A percentile compares a stretch with the other conserved stretches of the same genome.
Conservation (phyloP, 2,329 filamentous ascomycete genomes). For the Calonectria pauciramosa region DNA sequence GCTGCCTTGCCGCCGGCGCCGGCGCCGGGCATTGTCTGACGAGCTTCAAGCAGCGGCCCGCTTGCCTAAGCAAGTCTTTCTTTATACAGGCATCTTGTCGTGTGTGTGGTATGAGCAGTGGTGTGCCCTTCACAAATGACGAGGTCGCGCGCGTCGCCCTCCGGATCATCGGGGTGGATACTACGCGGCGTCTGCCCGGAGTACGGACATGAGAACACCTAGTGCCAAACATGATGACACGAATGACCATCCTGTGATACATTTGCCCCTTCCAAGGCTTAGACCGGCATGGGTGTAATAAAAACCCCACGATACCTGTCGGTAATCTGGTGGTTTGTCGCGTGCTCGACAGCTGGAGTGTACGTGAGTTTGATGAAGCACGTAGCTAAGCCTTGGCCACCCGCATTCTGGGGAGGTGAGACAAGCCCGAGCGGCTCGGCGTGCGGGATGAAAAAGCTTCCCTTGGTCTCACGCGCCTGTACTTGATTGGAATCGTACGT, state of each 20-base stretch:
- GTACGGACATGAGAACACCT: neutral
- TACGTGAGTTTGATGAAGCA: slow-evolving; percentile 10
- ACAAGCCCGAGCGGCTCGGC: slow-evolving; percentile 25
- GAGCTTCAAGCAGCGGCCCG: slow-evolving; percentile 41
- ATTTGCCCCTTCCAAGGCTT: slow-evolving; percentile 5
- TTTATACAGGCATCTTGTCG: slow-evolving; percentile 34
- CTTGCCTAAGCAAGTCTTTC: slow-evolving; percentile 27
- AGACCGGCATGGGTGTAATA: slow-evolving; percentile 20
- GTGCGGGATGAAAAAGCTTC: slow-evolving; percentile 30
- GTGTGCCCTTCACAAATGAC: slow-evolving; percentile 27
- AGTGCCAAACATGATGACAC: slow-evolving; percentile 3
- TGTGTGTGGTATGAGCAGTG: slow-evolving; percentile 34
- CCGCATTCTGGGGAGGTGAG: slow-evolving; percentile 23
- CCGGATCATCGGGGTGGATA: slow-evolving; percentile 40
- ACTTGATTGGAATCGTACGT: neutral
- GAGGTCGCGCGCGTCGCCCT: slow-evolving; percentile 10
- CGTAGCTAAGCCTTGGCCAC: slow-evolving; percentile 1
- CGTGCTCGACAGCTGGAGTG: slow-evolving; percentile 23
- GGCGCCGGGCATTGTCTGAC: slow-evolving; percentile 36
- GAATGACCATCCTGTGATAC: slow-evolving; percentile 8
- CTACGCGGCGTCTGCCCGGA: slow-evolving; percentile 11
- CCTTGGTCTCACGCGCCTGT: neutral
- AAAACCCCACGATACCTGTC: slow-evolving; percentile 22
- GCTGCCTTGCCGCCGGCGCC: slow-evolving; percentile 34
- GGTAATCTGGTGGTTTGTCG: slow-evolving; percentile 35